phyloP scores from a whole-genome alignment of 1,284 basidiomycete genomes.

The Uromyces viciae-fabae region DNA sequence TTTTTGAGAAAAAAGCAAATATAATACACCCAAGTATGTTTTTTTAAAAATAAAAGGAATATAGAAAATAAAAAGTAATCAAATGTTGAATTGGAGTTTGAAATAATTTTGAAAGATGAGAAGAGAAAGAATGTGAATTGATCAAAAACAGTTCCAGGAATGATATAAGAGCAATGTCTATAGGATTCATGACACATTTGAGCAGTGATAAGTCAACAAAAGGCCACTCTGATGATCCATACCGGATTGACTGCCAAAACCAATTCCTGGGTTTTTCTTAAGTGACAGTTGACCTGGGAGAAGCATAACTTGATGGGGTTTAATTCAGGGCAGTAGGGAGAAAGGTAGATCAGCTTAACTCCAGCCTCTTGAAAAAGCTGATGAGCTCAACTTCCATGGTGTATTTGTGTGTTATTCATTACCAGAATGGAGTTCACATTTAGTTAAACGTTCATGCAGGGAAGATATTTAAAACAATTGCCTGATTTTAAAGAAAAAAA shows the following conservation, averaged over 20 bases:
- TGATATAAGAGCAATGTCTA: neutral
- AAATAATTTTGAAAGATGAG: neutral
- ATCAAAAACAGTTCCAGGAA: neutral
- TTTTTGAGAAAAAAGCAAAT: neutral
- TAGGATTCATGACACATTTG: neutral
- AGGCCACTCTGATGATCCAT: neutral
- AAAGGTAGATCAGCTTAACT: neutral
- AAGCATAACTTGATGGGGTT: neutral
- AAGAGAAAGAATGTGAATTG: neutral
- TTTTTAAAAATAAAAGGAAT: neutral
- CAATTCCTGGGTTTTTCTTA: neutral
- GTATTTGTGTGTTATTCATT: neutral
- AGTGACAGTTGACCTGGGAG: neutral
- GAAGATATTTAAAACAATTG: neutral
- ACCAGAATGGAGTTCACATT: neutral
- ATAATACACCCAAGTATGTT: neutral
- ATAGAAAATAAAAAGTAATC: neutral
- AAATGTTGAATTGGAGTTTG: neutral
- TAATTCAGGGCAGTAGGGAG: neutral
- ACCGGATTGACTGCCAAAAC: neutral
- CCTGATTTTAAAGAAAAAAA: neutral
- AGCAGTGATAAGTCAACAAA: neutral
- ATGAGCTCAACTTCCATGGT: too few species aligned
- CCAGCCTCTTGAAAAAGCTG: neutral
- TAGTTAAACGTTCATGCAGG: neutral